Evolutionary conservation across 176 grass and related monocot genomes (phyloP).

Genomic region (Eleusine indica): DNA sequence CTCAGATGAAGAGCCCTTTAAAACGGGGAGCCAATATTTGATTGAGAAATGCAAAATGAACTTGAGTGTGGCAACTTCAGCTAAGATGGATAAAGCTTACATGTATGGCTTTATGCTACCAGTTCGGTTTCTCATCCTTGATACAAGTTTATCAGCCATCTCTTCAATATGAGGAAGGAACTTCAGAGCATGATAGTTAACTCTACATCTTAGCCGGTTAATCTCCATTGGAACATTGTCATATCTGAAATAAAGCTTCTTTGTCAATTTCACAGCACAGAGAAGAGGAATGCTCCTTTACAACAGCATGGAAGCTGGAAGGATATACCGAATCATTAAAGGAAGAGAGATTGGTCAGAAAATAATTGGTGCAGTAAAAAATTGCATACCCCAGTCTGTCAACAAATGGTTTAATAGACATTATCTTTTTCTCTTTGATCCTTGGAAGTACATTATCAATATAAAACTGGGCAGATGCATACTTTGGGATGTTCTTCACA

Average conservation of each 20-base stretch:
- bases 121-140: conserved; percentile 75
- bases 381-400: conserved; percentile 80
- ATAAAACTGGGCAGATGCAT: conserved; percentile 78
- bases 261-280: neutral
- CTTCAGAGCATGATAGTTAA: conserved; percentile 79
- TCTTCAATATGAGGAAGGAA: conserved; percentile 83
- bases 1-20: conserved; percentile 83
- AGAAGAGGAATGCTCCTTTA: neutral
- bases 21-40: conserved; percentile 5
- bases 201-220: conserved; percentile 75
- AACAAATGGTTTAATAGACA: conserved; percentile 86
- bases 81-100: conserved; percentile 35
- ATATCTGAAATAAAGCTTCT: conserved; percentile 54
- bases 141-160: conserved; percentile 78
- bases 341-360: neutral
- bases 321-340: conserved; percentile 1
- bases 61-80: neutral
- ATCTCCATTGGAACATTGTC: conserved; percentile 85
- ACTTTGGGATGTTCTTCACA: conserved; percentile 85
- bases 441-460: conserved; percentile 86
- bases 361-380: neutral
- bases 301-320: conserved; percentile 4
- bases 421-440: conserved; percentile 89
- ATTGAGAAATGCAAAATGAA: conserved; percentile 28
- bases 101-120: conserved; percentile 73